Percentiles rank a stretch among this genome's conserved stretches.
These are phyloP conservation scores for Orbilia javanica DNA, from an alignment of 2,329 filamentous ascomycete species.

Conservation along the genomic window DNA sequence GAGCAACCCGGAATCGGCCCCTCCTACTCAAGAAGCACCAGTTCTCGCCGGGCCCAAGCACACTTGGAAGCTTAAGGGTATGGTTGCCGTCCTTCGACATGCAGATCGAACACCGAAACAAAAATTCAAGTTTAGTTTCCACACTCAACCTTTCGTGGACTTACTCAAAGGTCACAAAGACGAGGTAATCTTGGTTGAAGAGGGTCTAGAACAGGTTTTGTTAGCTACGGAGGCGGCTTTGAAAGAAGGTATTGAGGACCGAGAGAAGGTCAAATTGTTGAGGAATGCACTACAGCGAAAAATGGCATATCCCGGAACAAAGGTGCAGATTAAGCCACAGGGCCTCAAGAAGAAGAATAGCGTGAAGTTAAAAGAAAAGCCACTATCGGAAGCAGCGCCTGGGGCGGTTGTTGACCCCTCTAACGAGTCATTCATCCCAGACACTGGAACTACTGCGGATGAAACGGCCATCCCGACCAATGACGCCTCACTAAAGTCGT, in stretches of 20 bases:
- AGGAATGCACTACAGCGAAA: slow-evolving; percentile 92
- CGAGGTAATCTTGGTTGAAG: slow-evolving; percentile 92
- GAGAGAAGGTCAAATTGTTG: slow-evolving; percentile 84
- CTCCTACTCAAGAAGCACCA: slow-evolving; percentile 67
- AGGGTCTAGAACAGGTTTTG: slow-evolving; percentile 87
- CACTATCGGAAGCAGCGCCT: slow-evolving; percentile 61
- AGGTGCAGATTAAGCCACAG: slow-evolving; percentile 99
- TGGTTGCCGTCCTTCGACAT: slow-evolving; percentile 95
- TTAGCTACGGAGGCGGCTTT: slow-evolving; percentile 87
- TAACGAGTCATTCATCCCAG: slow-evolving; percentile 44
- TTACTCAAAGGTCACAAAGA: slow-evolving; percentile 95
- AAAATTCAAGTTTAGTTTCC: slow-evolving; percentile 99
- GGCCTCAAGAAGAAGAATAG: slow-evolving; percentile 84
- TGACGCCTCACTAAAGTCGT: slow-evolving; percentile 69
- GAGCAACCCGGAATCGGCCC: slow-evolving; percentile 59
- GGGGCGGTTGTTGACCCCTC: slow-evolving; percentile 58
- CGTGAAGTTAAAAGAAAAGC: slow-evolving; percentile 69
- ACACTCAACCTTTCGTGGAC: slow-evolving; percentile 94
- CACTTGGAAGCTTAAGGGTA: slow-evolving; percentile 97
- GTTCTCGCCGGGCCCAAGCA: slow-evolving; percentile 83
- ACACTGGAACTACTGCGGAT: slow-evolving; percentile 58
- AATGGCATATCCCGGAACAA: slow-evolving; percentile 92
- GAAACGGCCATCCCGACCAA: slow-evolving; percentile 66
- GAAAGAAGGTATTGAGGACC: slow-evolving; percentile 83
- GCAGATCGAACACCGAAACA: slow-evolving; percentile 98